Conservation (phyloP, 768 basidiomycete genomes). For the Tulasnella sp. region DNA sequence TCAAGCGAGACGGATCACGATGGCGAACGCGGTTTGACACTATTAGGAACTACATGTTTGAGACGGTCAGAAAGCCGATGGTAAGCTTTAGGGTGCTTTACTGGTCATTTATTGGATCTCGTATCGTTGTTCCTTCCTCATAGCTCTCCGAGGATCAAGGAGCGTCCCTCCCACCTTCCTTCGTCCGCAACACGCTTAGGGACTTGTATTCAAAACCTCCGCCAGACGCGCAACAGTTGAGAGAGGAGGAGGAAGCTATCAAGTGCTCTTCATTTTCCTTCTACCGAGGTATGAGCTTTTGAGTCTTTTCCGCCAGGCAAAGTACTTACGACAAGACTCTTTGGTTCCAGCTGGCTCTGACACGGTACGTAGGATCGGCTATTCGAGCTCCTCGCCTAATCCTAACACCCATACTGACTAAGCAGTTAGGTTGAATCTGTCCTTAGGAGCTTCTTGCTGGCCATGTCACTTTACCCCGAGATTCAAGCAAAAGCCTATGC, state of each 20-base stretch:
- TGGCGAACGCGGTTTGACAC: background rate
- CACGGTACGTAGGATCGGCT: background rate
- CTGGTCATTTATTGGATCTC: background rate
- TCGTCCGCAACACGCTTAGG: slow-evolving; percentile 12
- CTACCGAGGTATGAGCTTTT: background rate
- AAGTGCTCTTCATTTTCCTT: background rate
- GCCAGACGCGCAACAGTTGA: background rate
- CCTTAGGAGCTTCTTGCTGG: slow-evolving; percentile 34
- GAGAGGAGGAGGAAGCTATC: background rate
- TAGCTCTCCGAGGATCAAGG: background rate
- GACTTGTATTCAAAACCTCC: slow-evolving; percentile 6
- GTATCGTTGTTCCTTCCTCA: background rate
- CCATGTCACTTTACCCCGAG: slow-evolving; percentile 42
- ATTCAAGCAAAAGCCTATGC: slow-evolving; percentile 42
- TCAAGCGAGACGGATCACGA: slow-evolving; percentile 34
- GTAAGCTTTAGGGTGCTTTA: background rate
- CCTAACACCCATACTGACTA: background rate
- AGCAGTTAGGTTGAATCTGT: slow-evolving; percentile 34
- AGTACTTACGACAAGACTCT: background rate
- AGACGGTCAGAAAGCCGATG: background rate
- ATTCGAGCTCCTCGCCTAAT: background rate
- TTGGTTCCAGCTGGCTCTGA: background rate
- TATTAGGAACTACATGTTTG: background rate
- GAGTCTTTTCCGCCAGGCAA: background rate
- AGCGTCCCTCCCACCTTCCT: slow-evolving; percentile 15